phyloP scores from a whole-genome alignment of 257 asterid species.

The Ehretia macrophylla region DNA sequence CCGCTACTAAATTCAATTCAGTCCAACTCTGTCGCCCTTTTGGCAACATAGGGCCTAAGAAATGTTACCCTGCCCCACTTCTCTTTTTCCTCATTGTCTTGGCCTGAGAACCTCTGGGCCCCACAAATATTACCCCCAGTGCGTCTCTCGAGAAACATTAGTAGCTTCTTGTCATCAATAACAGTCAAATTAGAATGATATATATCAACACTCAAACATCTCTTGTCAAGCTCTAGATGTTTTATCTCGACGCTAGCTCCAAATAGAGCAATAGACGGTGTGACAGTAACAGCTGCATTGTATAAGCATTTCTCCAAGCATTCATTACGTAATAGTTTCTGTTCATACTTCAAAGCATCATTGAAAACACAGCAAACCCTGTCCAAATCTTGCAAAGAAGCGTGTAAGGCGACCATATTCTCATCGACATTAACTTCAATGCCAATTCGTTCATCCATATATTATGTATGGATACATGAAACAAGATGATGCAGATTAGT shows the following conservation, averaged over 20 bases:
- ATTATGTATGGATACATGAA: constrained; percentile 51
- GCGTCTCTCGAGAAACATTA: constrained; percentile 54
- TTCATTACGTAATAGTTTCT: constrained; percentile 55
- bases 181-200: constrained; percentile 39
- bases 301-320: constrained; percentile 71
- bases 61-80: constrained; percentile 92
- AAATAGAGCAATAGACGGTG: constrained; percentile 67
- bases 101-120: constrained; percentile 42
- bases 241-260: constrained; percentile 93
- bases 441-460: constrained; percentile 61
- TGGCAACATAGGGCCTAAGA: constrained; percentile 75
- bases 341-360: constrained; percentile 53
- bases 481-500: constrained; percentile 44
- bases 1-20: constrained; percentile 47
- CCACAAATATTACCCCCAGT: constrained; percentile 61
- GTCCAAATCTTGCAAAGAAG: constrained; percentile 65
- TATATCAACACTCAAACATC: constrained; percentile 72
- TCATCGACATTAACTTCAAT: constrained; percentile 63
- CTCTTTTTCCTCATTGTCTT: constrained; percentile 44
- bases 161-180: constrained; percentile 61
- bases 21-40: constrained; percentile 43
- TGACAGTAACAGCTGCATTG: constrained; percentile 46
- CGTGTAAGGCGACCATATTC: constrained; percentile 57
- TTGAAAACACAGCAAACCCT: constrained; percentile 39
- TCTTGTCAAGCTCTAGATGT: constrained; percentile 83